Conservation (phyloP, 768 basidiomycete species). For the Calocybe indica region DNA sequence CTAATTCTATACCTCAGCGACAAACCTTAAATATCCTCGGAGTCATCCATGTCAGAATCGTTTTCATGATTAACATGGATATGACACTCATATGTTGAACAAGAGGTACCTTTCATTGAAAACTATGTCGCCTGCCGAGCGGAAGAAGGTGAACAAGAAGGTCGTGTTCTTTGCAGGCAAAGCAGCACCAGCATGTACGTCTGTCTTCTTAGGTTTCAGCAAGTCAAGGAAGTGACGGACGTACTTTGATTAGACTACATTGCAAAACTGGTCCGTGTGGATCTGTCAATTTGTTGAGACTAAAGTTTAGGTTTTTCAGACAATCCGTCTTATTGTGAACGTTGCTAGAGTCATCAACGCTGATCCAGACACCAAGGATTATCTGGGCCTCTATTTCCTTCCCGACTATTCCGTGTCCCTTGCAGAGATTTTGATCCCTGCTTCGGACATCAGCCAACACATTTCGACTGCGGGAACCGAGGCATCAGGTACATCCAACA, state of each 20-base stretch:
- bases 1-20: slow-evolving; percentile 40
- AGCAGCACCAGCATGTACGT: slow-evolving; percentile 86
- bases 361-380: slow-evolving; percentile 84
- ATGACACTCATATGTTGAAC: slow-evolving; percentile 1
- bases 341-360: slow-evolving; percentile 75
- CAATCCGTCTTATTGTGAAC: slow-evolving; percentile 91
- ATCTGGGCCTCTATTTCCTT: slow-evolving; percentile 88
- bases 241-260: slow-evolving; percentile 58
- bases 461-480: slow-evolving; percentile 98
- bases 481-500: slow-evolving; percentile 75
- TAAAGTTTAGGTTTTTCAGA: slow-evolving; percentile 31
- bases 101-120: slow-evolving; percentile 83
- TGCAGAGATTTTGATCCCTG: slow-evolving; percentile 83
- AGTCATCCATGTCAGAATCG: slow-evolving; percentile 66
- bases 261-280: slow-evolving; percentile 66
- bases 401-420: slow-evolving; percentile 91
- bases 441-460: slow-evolving; percentile 92
- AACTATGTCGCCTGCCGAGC: slow-evolving; percentile 67
- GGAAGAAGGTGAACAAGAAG: slow-evolving; percentile 76
- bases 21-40: slow-evolving; percentile 94
- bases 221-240: slow-evolving; percentile 1
- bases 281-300: not conserved
- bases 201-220: not conserved
- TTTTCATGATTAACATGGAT: not conserved
- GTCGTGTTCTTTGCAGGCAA: slow-evolving; percentile 98